A percentile compares a stretch with the other conserved stretches of the same genome.
Conservation (phyloP, 805 yeast genomes). For the Yarrowia yakushimensis region DNA sequence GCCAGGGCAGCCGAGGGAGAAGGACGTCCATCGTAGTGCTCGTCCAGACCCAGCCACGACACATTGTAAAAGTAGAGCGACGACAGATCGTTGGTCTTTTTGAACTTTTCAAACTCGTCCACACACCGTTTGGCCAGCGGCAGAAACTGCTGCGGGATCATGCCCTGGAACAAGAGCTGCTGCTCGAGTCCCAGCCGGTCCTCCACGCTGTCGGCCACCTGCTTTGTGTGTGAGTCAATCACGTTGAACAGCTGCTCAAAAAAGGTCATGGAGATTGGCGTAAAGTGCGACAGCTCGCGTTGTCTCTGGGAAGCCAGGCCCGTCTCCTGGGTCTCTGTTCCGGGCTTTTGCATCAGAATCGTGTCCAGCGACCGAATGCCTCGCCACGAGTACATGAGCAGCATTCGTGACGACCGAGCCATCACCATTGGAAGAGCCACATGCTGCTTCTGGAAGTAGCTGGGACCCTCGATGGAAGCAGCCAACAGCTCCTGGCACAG, state of each 20-base stretch:
- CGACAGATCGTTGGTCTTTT: slow-evolving; percentile 48
- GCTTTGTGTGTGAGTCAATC: slow-evolving; percentile 40
- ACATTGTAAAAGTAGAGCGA: slow-evolving; percentile 62
- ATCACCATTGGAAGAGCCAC: slow-evolving; percentile 37
- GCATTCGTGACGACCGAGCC: slow-evolving; percentile 39
- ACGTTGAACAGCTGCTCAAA: slow-evolving; percentile 41
- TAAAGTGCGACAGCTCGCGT: slow-evolving; percentile 31
- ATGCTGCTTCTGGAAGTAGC: slow-evolving; percentile 15
- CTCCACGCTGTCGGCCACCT: slow-evolving; percentile 35
- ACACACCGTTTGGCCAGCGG: slow-evolving; percentile 42
- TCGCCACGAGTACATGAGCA: slow-evolving; percentile 39
- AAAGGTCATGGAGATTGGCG: slow-evolving; percentile 35
- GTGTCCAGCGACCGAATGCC: slow-evolving; percentile 40
- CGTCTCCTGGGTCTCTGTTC: background rate
- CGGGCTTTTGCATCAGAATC: slow-evolving; percentile 3
- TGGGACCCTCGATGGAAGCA: slow-evolving; percentile 29
- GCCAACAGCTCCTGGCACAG: slow-evolving; percentile 61
- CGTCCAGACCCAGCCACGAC: slow-evolving; percentile 54
- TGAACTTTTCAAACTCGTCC: slow-evolving; percentile 40
- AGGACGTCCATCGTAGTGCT: slow-evolving; percentile 31
- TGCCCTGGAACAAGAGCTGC: slow-evolving; percentile 58
- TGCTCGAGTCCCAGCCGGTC: slow-evolving; percentile 55
- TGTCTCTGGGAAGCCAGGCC: slow-evolving; percentile 33
- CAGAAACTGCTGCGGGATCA: slow-evolving; percentile 46
- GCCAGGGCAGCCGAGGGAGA: slow-evolving; percentile 26